A percentile compares a stretch with the other conserved stretches of the same genome.
Evolutionary conservation across 495 filamentous ascomycete genomes (phyloP).

Genomic region (Tuber melanosporum): DNA sequence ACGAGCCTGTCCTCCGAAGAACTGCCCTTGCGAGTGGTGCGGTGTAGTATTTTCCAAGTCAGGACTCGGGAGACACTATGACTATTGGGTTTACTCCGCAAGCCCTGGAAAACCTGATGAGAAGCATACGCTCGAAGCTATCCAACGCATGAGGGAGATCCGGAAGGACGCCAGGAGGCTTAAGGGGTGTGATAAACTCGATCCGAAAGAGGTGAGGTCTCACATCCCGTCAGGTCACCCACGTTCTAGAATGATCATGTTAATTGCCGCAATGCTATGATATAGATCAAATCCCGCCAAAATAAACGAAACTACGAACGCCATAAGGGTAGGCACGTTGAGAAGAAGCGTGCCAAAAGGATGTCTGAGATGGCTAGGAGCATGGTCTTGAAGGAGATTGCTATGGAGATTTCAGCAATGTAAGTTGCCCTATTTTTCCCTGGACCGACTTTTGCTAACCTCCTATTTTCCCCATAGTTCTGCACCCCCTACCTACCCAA

Average conservation of each 20-base stretch:
- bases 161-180: conserved; percentile 26
- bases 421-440: background rate
- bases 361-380: conserved; percentile 35
- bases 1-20: conserved; percentile 45
- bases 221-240: background rate
- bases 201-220: conserved; percentile 25
- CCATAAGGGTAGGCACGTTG: conserved; percentile 32
- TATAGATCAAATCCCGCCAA: conserved; percentile 28
- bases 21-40: conserved; percentile 33
- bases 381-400: conserved; percentile 33
- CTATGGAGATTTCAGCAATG: conserved; percentile 33
- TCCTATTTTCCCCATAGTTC: conserved; percentile 1
- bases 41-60: conserved; percentile 30
- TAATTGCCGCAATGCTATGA: background rate
- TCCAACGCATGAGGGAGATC: conserved; percentile 28
- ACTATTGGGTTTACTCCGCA: conserved; percentile 32
- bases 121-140: conserved; percentile 25
- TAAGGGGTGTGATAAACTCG: conserved; percentile 32
- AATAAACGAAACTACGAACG: conserved; percentile 31
- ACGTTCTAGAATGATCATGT: background rate
- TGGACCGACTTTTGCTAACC: background rate
- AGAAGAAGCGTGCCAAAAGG: conserved; percentile 29
- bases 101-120: conserved; percentile 26
- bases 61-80: conserved; percentile 30
- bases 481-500: background rate